Percentiles rank a stretch among this genome's conserved stretches.
phyloP scores from a whole-genome alignment of 805 yeast species.

The Geotrichum ghanense region DNA sequence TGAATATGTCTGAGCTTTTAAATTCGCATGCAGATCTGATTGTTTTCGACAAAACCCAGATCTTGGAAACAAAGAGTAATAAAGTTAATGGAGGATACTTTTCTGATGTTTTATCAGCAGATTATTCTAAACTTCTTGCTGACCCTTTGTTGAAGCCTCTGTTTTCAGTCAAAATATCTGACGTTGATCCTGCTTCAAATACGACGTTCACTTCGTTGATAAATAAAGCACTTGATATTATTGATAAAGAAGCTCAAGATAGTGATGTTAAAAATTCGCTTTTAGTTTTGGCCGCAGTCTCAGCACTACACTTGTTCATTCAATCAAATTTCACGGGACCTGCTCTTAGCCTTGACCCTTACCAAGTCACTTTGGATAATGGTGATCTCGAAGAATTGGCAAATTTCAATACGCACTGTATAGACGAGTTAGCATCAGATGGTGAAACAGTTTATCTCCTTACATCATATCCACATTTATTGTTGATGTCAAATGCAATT shows the following conservation, averaged over 20 bases:
- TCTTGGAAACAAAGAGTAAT: background rate
- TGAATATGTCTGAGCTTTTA: background rate
- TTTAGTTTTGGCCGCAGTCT: conserved; percentile 33
- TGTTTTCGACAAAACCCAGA: background rate
- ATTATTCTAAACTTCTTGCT: background rate
- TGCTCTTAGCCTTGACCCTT: conserved; percentile 31
- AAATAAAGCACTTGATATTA: background rate
- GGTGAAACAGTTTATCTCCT: conserved; percentile 68
- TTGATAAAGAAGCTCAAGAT: background rate
- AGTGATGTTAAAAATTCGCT: background rate
- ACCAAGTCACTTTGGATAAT: conserved; percentile 22
- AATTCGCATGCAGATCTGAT: background rate
- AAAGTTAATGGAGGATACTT: background rate
- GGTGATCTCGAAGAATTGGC: conserved; percentile 6
- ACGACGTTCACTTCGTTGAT: background rate
- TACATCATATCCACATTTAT: conserved; percentile 37
- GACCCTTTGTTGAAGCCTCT: background rate
- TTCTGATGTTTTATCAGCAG: background rate
- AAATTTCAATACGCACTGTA: conserved; percentile 15
- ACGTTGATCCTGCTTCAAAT: background rate
- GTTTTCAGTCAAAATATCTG: background rate
- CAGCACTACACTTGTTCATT: conserved; percentile 54
- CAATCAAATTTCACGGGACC: conserved; percentile 85
- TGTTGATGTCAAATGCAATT: conserved; percentile 32
- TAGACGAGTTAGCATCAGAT: conserved; percentile 36